These are phyloP conservation scores for Fimicolochytrium jonesii DNA, from an alignment of 192 early-diverging fungal genomes.

Conservation along the genomic window DNA sequence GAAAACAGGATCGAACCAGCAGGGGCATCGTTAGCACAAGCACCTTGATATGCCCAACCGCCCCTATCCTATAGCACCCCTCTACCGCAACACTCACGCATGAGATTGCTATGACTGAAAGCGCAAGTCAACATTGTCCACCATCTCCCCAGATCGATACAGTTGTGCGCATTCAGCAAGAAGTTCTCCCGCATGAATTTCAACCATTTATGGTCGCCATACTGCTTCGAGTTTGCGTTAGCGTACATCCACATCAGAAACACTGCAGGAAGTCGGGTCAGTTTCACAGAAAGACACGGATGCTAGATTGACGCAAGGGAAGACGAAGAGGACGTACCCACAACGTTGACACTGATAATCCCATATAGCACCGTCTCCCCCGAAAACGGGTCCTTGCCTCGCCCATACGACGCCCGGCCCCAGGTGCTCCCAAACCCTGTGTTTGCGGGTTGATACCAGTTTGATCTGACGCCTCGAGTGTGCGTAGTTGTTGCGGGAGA, in stretches of 20 bases:
- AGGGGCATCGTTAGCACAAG: neutral
- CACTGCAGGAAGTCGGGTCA: constrained; percentile 9
- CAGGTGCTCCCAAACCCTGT: neutral
- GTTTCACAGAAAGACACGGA: neutral
- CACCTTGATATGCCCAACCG: neutral
- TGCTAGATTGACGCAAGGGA: neutral
- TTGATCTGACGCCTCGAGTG: neutral
- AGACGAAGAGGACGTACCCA: neutral
- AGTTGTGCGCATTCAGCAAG: constrained; percentile 11
- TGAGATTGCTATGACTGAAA: constrained; percentile 31
- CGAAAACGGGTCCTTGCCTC: too few species aligned
- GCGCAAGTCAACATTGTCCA: constrained; percentile 35
- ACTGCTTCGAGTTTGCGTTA: neutral
- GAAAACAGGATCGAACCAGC: neutral
- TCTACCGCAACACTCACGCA: constrained; percentile 22
- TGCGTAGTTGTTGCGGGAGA: too few species aligned
- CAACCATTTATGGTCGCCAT: constrained; percentile 7
- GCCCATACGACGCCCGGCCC: neutral
- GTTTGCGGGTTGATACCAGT: neutral
- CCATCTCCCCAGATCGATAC: constrained; percentile 18
- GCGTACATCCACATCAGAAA: constrained; percentile 37
- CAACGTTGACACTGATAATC: constrained; percentile 28
- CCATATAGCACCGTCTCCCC: constrained; percentile 25
- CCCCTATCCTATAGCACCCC: neutral
- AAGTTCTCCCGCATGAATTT: constrained; percentile 35